A percentile compares a stretch with the other conserved stretches of the same genome.
Conservation (phyloP, 2,329 filamentous ascomycete genomes). For the Colletotrichum lini region DNA sequence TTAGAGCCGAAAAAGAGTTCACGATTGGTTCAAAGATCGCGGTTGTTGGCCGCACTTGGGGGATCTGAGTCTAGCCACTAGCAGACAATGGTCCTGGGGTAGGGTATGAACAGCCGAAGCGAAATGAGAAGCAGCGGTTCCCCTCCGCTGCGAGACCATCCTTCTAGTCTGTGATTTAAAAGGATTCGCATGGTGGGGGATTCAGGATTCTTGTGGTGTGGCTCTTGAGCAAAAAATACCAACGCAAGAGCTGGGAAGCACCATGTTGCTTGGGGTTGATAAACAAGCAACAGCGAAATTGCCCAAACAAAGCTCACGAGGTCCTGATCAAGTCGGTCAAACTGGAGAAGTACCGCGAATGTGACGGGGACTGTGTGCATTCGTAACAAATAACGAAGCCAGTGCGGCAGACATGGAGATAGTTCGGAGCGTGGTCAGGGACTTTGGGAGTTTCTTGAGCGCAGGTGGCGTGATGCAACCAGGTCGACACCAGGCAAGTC, state of each 20-base stretch:
- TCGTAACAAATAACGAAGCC: not conserved
- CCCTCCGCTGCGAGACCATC: no score
- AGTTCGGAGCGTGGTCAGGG: not conserved
- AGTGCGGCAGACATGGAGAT: not conserved
- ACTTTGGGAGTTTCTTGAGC: not conserved
- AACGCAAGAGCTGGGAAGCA: not conserved
- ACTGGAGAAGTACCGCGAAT: not conserved
- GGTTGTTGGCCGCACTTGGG: no score
- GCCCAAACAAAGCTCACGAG: not conserved
- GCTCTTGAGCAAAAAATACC: no score
- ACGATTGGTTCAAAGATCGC: no score
- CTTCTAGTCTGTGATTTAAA: no score
- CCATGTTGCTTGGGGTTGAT: not conserved
- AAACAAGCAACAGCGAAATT: not conserved
- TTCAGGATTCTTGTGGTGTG: no score
- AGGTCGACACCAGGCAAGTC: not conserved
- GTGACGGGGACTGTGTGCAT: not conserved
- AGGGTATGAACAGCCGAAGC: no score
- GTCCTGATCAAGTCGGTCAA: not conserved
- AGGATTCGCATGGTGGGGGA: no score
- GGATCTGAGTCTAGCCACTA: no score
- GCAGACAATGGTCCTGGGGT: no score
- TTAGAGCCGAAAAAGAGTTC: no score
- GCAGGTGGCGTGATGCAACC: slow-evolving; percentile 6
- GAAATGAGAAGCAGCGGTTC: no score